These are phyloP conservation scores for Aspergillus texensis DNA, from an alignment of 2,329 filamentous ascomycete genomes.

Conservation along the genomic window DNA sequence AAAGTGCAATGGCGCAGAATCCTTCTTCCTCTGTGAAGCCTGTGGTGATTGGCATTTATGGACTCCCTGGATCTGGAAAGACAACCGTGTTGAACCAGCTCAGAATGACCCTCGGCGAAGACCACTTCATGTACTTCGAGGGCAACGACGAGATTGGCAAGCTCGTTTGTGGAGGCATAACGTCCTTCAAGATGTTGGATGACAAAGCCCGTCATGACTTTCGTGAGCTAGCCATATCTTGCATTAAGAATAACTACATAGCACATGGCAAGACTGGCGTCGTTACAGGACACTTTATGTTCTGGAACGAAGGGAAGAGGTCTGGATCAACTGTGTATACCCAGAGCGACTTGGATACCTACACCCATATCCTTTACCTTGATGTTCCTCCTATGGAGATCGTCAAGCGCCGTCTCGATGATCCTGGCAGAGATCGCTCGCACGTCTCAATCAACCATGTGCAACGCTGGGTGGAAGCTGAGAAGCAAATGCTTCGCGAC, in stretches of 20 bases:
- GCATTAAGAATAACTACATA: background rate
- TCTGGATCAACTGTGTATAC: slow-evolving; percentile 45
- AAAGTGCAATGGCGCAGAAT: too few species aligned
- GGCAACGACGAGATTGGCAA: background rate
- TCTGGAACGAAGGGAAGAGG: slow-evolving; percentile 48
- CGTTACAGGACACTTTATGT: slow-evolving; percentile 60
- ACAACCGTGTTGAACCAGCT: background rate
- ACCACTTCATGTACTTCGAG: background rate
- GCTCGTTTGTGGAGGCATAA: background rate
- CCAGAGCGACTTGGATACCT: slow-evolving; percentile 48
- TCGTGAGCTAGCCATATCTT: background rate
- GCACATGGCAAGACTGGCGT: slow-evolving; percentile 38
- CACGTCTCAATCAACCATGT: slow-evolving; percentile 42
- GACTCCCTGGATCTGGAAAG: background rate
- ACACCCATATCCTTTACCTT: slow-evolving; percentile 64
- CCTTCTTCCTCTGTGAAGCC: background rate
- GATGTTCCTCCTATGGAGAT: slow-evolving; percentile 44
- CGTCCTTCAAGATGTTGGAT: background rate
- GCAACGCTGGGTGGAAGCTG: slow-evolving; percentile 51
- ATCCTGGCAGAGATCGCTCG: slow-evolving; percentile 43
- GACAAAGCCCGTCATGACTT: background rate
- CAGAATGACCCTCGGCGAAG: background rate
- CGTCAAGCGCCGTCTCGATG: slow-evolving; percentile 38
- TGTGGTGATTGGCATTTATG: background rate
- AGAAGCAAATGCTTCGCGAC: slow-evolving; percentile 46